Evolutionary conservation across 345 rosid species (phyloP).

Genomic region (Eucalyptus pumila): DNA sequence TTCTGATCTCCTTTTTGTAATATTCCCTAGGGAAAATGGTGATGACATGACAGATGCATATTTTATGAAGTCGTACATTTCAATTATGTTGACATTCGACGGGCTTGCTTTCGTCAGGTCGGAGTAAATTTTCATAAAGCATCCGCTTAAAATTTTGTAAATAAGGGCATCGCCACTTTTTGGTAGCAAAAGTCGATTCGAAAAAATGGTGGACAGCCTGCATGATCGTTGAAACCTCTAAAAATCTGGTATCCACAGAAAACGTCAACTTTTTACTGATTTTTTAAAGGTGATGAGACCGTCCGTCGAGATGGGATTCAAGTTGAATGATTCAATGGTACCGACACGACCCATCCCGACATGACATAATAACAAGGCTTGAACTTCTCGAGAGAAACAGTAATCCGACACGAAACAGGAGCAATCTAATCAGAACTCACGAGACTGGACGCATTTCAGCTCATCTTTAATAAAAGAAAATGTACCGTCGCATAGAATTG

Average conservation of each 20-base stretch:
- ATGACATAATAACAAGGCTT: not conserved
- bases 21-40: not conserved
- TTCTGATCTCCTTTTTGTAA: not conserved
- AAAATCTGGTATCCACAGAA: too few species aligned
- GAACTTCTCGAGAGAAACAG: not conserved
- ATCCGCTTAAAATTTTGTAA: not conserved
- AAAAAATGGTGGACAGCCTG: not conserved
- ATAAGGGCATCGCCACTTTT: not conserved
- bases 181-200: not conserved
- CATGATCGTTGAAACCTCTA: not conserved
- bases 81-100: not conserved
- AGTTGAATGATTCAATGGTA: not conserved
- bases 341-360: not conserved
- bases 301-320: not conserved
- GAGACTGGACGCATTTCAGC: not conserved
- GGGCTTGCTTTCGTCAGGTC: not conserved
- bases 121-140: not conserved
- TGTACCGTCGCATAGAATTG: not conserved
- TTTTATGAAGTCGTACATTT: not conserved
- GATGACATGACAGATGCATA: not conserved
- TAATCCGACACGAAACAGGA: not conserved
- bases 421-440: not conserved
- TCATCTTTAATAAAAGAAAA: not conserved
- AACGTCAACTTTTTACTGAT: not conserved
- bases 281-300: not conserved